Evolutionary conservation across 2,329 filamentous ascomycete genomes (phyloP).

Genomic region (Macrophomina pseudophaseolina): DNA sequence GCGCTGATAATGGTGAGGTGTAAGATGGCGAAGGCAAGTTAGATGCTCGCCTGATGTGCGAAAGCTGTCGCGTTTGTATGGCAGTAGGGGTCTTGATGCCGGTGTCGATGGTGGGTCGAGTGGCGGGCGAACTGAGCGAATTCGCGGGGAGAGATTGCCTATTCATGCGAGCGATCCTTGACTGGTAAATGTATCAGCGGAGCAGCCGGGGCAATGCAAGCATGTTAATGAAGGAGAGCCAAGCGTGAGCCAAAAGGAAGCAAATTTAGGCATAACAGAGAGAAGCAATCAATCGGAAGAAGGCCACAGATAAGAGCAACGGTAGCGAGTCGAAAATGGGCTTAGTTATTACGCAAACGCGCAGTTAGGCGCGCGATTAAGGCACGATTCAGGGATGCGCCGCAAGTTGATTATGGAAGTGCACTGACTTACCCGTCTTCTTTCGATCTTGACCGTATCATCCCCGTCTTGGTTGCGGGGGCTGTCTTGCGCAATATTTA

Average conservation of each 20-base stretch:
- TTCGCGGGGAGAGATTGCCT: conserved; percentile 43
- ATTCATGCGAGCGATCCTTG: conserved; percentile 44
- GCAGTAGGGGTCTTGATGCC: conserved; percentile 37
- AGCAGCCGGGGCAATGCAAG: conserved; percentile 3
- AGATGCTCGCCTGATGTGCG: conserved; percentile 39
- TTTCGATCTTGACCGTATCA: conserved; percentile 36
- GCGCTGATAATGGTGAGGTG: conserved; percentile 23
- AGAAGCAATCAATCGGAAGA: conserved; percentile 16
- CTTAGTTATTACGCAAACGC: conserved; percentile 20
- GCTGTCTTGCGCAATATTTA: conserved; percentile 48
- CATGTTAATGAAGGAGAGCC: conserved; percentile 24
- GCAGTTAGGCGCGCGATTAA: conserved; percentile 22
- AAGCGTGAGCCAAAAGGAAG: conserved; percentile 13
- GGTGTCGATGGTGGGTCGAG: conserved; percentile 35
- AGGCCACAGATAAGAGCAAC: conserved; percentile 14
- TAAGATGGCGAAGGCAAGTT: conserved; percentile 37
- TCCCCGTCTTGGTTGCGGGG: conserved; percentile 32
- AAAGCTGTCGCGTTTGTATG: conserved; percentile 35
- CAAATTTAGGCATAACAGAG: background rate
- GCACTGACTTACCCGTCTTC: conserved; percentile 38
- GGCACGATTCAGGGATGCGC: conserved; percentile 23
- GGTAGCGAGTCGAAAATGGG: conserved; percentile 16
- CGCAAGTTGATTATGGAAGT: conserved; percentile 19
- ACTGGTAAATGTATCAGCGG: conserved; percentile 31
- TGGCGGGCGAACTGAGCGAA: conserved; percentile 34